phyloP scores from a whole-genome alignment of 805 yeast genomes.

The Zygosaccharomyces gambellarensis region DNA sequence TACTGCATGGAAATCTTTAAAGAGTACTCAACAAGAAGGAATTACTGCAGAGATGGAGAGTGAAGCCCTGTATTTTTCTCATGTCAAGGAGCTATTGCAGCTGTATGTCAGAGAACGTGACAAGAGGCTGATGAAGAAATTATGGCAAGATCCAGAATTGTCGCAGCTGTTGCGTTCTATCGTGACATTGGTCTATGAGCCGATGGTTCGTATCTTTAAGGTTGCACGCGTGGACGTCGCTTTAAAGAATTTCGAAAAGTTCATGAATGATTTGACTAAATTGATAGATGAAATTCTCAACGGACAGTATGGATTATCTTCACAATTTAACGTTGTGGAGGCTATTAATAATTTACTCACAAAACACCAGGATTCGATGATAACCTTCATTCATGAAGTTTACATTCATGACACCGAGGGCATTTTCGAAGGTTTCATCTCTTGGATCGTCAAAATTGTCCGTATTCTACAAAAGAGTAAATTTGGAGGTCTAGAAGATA shows the following conservation, averaged over 20 bases:
- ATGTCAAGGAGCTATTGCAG: conserved; percentile 57
- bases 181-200: conserved; percentile 67
- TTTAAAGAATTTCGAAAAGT: conserved; percentile 56
- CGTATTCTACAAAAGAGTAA: conserved; percentile 60
- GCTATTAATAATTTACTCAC: conserved; percentile 60
- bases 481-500: conserved; percentile 36
- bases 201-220: conserved; percentile 63
- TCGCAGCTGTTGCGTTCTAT: conserved; percentile 70
- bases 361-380: conserved; percentile 66
- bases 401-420: conserved; percentile 70
- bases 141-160: conserved; percentile 84
- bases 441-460: conserved; percentile 69
- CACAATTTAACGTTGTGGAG: conserved; percentile 54
- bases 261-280: conserved; percentile 60
- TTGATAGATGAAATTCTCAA: conserved; percentile 52
- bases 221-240: conserved; percentile 63
- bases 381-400: conserved; percentile 74
- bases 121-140: conserved; percentile 63
- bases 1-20: conserved; percentile 25
- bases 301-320: conserved; percentile 41
- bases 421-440: conserved; percentile 64
- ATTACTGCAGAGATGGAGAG: conserved; percentile 21
- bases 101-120: conserved; percentile 66
- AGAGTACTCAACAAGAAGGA: conserved; percentile 15
- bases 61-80: conserved; percentile 44